Evolutionary conservation across 2,329 filamentous ascomycete genomes (phyloP), one percentile per base, ranked within the genome.

Genomic region (Sclerotinia glacialis): DNA sequence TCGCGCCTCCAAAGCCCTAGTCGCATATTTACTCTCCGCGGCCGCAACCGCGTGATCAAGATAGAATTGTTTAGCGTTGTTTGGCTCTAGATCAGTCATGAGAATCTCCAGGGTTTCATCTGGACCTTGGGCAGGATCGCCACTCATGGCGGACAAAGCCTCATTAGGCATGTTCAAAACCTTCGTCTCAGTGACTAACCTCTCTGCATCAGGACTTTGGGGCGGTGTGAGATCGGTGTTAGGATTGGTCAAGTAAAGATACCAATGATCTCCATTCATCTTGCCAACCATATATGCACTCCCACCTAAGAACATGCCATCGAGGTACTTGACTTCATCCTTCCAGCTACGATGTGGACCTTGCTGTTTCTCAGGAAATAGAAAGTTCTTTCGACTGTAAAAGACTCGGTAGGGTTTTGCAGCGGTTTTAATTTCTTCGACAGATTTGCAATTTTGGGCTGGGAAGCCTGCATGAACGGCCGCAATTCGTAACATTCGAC

Each of bases 221-320:
- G 94, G 93, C 6, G 93, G 93, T 0, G 93, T 96, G 71, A 96
- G 82, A 64, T 86, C 82, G 58, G 86, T 89, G 77, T 90, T 89
- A 23, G 95, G 94, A 62, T 92, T 92, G 16, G 95, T 98, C 74
- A 98, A 89, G 81, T 99, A 99, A 66, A 99, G 83, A 78, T 98
- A 98, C 95, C 95, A 99, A 75, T 99, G 95, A 78, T 99, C 95
- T 67, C 95, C 94, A 74, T 99, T 99, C 94, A 98, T 98, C 81
- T 97, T 98, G 76, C 95, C 95, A 71, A 99, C 96, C 93, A 98
- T 97, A 79, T 99, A 99, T 61, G 95, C 95, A 78, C 94, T 98
- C 65, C 95, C 95, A 66, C 91, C 89, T 69, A 90, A 83, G 77
- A 99, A 97, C 79, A 93, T 91, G 77, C 91, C 89, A 80, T 99